Evolutionary conservation across 768 basidiomycete species (phyloP).

Genomic region (Pleurotus tuoliensis): DNA sequence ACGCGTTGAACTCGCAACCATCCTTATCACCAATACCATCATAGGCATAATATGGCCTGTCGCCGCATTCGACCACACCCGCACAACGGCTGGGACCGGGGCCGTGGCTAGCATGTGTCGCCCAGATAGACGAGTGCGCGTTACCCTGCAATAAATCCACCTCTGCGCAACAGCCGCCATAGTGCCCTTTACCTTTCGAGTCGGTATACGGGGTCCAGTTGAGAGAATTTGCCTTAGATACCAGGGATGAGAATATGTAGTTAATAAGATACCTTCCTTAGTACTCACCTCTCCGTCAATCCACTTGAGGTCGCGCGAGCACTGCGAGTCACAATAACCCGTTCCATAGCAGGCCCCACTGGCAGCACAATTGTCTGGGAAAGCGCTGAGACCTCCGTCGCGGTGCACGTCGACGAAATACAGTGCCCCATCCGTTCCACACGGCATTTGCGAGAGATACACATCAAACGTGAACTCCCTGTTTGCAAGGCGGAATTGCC

Average conservation of each 20-base stretch:
- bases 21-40: constrained; percentile 32
- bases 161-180: constrained; percentile 40
- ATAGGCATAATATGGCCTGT: neutral
- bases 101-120: constrained; percentile 33
- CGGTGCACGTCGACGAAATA: constrained; percentile 1
- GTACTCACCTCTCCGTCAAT: constrained; percentile 36
- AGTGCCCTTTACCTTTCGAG: constrained; percentile 33
- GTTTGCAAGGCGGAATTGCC: constrained; percentile 41
- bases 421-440: constrained; percentile 20
- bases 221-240: neutral
- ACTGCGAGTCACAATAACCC: constrained; percentile 25
- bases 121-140: constrained; percentile 32
- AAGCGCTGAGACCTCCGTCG: neutral
- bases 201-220: constrained; percentile 11
- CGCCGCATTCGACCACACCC: neutral
- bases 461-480: constrained; percentile 63
- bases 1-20: constrained; percentile 44
- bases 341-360: constrained; percentile 26
- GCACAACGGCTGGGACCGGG: constrained; percentile 28
- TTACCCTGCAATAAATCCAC: constrained; percentile 42
- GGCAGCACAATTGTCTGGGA: constrained; percentile 19
- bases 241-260: too few species aligned
- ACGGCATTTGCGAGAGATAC: constrained; percentile 49
- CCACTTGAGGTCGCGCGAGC: constrained; percentile 43
- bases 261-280: constrained; percentile 10